Percentiles rank a stretch among this genome's conserved stretches.
These are phyloP conservation scores for Macrophomina phaseolina DNA, from an alignment of 2,329 filamentous ascomycete species.

Conservation along the genomic window DNA sequence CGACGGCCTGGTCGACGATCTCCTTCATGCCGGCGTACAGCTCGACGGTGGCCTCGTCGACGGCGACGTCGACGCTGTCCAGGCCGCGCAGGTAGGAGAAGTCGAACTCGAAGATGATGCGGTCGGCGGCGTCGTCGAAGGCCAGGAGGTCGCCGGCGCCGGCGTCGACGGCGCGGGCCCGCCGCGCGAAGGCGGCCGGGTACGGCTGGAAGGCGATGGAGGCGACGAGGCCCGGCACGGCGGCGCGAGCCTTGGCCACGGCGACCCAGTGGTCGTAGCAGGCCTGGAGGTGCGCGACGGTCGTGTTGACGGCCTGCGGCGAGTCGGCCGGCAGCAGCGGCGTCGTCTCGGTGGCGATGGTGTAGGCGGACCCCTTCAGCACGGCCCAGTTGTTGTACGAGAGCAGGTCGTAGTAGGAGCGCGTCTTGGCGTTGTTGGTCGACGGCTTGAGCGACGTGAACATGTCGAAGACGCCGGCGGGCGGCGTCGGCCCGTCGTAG, in stretches of 20 bases:
- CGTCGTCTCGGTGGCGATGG: constrained; percentile 43
- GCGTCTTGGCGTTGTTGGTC: constrained; percentile 54
- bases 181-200: constrained; percentile 37
- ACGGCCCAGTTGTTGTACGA: constrained; percentile 52
- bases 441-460: constrained; percentile 57
- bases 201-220: constrained; percentile 45
- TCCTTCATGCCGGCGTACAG: constrained; percentile 47
- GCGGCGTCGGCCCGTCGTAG: constrained; percentile 65
- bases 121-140: constrained; percentile 47
- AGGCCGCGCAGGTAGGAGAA: constrained; percentile 43
- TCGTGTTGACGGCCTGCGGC: constrained; percentile 32
- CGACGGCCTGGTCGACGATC: constrained; percentile 42
- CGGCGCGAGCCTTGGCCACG: constrained; percentile 33
- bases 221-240: constrained; percentile 40
- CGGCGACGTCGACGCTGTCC: constrained; percentile 41
- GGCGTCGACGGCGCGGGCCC: constrained; percentile 30
- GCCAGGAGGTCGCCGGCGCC: constrained; percentile 45
- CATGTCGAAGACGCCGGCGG: constrained; percentile 60
- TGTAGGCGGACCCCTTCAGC: constrained; percentile 40
- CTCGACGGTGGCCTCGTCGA: constrained; percentile 47
- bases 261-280: constrained; percentile 38
- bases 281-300: background rate
- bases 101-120: constrained; percentile 54
- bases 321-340: constrained; percentile 30
- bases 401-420: constrained; percentile 56